phyloP scores from a whole-genome alignment of 169 alveolate genomes.

The Amoebophrya sp. region DNA sequence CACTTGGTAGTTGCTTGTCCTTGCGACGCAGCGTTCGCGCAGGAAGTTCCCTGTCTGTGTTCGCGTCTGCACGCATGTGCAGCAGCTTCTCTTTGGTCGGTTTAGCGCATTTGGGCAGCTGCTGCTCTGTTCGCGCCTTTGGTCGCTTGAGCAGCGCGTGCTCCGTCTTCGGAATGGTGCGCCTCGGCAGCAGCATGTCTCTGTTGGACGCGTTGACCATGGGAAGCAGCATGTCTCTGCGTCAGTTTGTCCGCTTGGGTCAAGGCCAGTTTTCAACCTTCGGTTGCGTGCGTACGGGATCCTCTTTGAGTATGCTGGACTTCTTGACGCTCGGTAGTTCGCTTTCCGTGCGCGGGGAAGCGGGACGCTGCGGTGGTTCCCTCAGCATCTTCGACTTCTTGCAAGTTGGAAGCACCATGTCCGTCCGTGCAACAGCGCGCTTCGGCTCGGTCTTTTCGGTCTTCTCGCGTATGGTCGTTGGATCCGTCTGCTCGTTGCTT shows the following conservation, averaged over 20 bases:
- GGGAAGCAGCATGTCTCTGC: neutral
- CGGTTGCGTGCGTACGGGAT: neutral
- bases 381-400: neutral
- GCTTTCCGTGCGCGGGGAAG: neutral
- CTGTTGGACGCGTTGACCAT: neutral
- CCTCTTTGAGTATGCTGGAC: neutral
- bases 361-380: neutral
- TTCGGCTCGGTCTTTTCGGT: constrained; percentile 5
- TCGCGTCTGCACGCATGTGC: neutral
- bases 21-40: neutral
- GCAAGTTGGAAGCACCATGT: constrained; percentile 6
- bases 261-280: neutral
- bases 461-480: neutral
- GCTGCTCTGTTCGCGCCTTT: neutral
- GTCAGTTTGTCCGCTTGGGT: neutral
- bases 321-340: neutral
- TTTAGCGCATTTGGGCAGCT: neutral
- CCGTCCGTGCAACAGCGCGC: neutral
- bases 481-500: constrained; percentile 3
- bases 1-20: neutral
- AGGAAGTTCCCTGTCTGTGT: neutral
- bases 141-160: neutral
- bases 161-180: neutral
- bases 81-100: constrained; percentile 20
- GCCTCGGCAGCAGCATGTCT: neutral